A percentile compares a stretch with the other conserved stretches of the same genome.
phyloP scores from a whole-genome alignment of 208 protist genomes.

The Acanthamoeba sp. region DNA sequence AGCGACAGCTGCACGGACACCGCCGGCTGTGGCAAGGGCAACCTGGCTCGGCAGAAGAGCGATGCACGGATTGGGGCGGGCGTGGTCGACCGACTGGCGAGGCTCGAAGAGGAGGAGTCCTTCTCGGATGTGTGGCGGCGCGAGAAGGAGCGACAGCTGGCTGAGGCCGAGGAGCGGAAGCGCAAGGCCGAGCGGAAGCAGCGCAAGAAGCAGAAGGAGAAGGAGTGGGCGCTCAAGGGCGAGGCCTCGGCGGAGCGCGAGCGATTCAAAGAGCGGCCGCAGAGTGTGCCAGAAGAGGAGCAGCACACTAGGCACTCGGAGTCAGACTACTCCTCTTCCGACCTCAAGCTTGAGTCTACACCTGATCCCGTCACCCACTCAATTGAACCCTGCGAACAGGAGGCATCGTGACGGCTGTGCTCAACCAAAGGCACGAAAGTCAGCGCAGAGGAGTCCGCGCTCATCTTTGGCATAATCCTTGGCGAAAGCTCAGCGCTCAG shows the following conservation, averaged over 20 bases:
- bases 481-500: too few relatives aligned
- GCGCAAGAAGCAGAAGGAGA: constrained; percentile 18
- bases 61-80: too few relatives aligned
- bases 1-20: neutral
- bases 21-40: neutral
- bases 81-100: neutral
- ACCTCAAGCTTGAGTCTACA: neutral
- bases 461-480: too few relatives aligned
- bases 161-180: neutral
- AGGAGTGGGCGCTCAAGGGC: constrained; percentile 25
- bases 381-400: neutral
- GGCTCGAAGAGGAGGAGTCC: neutral
- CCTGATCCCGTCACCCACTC: neutral
- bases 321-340: constrained; percentile 45
- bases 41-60: too few relatives aligned
- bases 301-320: neutral
- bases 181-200: neutral
- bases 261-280: neutral
- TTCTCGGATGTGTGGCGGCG: constrained; percentile 11
- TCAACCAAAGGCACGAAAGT: too few relatives aligned
- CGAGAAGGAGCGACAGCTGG: constrained; percentile 10
- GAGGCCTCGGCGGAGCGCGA: neutral
- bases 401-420: too few relatives aligned
- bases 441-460: too few relatives aligned
- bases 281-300: neutral